Conservation (phyloP, 108 stramenopile genomes). For the Pelagomonas calceolata region DNA sequence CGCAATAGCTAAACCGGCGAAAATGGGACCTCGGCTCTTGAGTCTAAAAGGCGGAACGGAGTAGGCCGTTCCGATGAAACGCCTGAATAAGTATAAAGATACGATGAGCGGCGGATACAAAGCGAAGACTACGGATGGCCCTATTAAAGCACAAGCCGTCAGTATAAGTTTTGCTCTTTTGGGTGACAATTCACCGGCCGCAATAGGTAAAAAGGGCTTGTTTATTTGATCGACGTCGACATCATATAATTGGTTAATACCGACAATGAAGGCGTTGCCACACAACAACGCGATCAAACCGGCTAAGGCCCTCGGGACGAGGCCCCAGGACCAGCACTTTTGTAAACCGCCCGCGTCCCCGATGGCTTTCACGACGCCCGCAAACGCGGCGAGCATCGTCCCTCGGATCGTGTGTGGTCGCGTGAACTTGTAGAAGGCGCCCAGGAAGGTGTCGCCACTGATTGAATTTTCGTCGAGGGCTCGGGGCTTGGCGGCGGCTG, state of each 20-base stretch:
- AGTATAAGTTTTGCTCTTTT: conserved; percentile 68
- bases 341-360: conserved; percentile 63
- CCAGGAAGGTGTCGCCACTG: conserved; percentile 6
- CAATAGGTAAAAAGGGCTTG: conserved; percentile 89
- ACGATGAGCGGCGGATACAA: conserved; percentile 70
- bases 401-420: conserved; percentile 93
- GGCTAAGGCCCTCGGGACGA: conserved; percentile 68
- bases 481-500: too few relatives aligned
- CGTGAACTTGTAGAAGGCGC: conserved; percentile 86
- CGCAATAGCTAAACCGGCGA: conserved; percentile 84
- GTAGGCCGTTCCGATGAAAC: conserved; percentile 71
- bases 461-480: not conserved
- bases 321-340: conserved; percentile 46
- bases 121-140: conserved; percentile 26
- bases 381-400: conserved; percentile 79
- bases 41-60: conserved; percentile 81
- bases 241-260: conserved; percentile 93
- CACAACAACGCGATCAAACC: conserved; percentile 77
- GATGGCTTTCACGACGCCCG: conserved; percentile 75
- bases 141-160: conserved; percentile 19
- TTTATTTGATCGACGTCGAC: conserved; percentile 86
- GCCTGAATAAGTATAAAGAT: conserved; percentile 71
- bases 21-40: conserved; percentile 66
- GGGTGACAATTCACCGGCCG: conserved; percentile 80
- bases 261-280: conserved; percentile 92